Percentiles rank a stretch among this genome's conserved stretches.
phyloP scores from a whole-genome alignment of 2,329 filamentous ascomycete species.

The Fusarium aywerte region DNA sequence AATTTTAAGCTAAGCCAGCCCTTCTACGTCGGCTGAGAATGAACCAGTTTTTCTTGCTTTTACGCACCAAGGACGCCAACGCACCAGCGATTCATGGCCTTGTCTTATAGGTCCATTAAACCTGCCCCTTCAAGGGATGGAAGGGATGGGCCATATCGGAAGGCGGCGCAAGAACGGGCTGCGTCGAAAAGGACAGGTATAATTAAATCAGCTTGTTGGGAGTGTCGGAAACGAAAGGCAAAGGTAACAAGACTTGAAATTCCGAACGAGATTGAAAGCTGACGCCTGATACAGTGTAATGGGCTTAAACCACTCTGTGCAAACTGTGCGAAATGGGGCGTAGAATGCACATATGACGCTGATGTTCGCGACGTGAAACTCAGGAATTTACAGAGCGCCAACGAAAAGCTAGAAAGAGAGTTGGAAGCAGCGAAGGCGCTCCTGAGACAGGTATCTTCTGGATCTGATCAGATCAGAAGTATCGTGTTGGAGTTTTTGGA shows the following conservation, averaged over 20 bases:
- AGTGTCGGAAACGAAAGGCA: conserved; percentile 6
- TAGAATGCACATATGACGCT: conserved; percentile 16
- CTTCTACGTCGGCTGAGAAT: neutral
- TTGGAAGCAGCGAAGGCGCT: neutral
- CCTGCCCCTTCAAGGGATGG: neutral
- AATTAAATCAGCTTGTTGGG: conserved; percentile 17
- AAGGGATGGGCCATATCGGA: neutral
- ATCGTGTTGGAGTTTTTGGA: neutral
- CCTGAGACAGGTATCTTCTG: neutral
- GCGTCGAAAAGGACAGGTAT: neutral
- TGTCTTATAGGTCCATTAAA: neutral
- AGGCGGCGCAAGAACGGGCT: neutral
- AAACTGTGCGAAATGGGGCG: neutral
- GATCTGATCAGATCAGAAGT: neutral
- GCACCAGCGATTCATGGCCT: neutral
- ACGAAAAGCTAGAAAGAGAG: neutral
- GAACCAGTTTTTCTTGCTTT: too few species aligned
- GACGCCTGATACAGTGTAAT: neutral
- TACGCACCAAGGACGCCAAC: too few species aligned
- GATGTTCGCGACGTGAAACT: neutral
- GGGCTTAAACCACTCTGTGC: conserved; percentile 1
- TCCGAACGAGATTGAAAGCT: neutral
- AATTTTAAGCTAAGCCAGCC: neutral
- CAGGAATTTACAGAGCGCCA: neutral
- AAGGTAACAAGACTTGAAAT: neutral